These are phyloP conservation scores for Pythium rhizo-oryzae DNA, from an alignment of 352 stramenopile species.

Conservation along the genomic window DNA sequence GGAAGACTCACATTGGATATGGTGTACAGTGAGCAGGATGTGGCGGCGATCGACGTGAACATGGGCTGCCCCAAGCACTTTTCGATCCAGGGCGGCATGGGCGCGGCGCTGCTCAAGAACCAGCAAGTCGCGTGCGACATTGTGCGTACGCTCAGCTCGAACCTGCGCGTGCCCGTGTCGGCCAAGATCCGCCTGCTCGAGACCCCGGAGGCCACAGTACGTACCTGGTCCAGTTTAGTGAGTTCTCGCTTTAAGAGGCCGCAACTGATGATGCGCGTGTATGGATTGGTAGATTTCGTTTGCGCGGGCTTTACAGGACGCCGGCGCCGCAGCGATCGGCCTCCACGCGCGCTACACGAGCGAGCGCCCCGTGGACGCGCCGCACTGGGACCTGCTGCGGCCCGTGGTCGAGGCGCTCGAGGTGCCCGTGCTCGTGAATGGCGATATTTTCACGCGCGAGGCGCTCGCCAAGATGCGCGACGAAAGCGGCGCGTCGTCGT, in stretches of 20 bases:
- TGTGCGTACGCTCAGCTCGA: constrained; percentile 76
- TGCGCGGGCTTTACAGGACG: constrained; percentile 61
- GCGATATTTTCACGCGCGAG: constrained; percentile 83
- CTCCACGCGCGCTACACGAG: constrained; percentile 71
- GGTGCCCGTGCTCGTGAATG: constrained; percentile 88
- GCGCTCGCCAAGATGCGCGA: constrained; percentile 65
- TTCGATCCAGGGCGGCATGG: constrained; percentile 92
- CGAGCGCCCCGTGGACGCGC: constrained; percentile 66
- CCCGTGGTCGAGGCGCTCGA: constrained; percentile 70
- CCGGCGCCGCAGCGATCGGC: constrained; percentile 67
- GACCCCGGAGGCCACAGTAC: constrained; percentile 65
- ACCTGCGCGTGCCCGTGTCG: constrained; percentile 85
- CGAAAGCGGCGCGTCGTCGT: constrained; percentile 69
- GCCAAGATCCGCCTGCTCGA: constrained; percentile 88
- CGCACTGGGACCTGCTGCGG: constrained; percentile 71
- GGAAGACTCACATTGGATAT: not conserved
- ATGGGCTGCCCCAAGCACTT: constrained; percentile 96
- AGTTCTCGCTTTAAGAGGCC: too few relatives aligned
- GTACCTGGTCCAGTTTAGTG: not conserved
- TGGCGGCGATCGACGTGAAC: constrained; percentile 93
- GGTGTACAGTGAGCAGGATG: constrained; percentile 57
- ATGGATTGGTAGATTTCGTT: constrained; percentile 55
- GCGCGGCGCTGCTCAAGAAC: constrained; percentile 87
- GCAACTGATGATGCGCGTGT: not conserved
- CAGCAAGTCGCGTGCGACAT: constrained; percentile 89